Evolutionary conservation across 345 rosid genomes (phyloP), one percentile per base, ranked within the genome.

Genomic region (Turnera subulata): DNA sequence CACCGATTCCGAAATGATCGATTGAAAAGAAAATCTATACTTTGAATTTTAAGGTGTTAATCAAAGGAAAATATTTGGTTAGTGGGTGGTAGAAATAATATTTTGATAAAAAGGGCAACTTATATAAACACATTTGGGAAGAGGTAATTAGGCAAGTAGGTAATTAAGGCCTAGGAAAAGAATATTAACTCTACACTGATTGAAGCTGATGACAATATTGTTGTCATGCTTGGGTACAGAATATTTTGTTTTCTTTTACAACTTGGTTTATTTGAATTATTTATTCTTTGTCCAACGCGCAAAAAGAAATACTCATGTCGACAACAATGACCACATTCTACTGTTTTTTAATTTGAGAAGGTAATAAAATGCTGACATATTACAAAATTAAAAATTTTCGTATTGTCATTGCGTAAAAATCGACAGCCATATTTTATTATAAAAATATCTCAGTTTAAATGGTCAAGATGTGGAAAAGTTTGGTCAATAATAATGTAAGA

Each of bases 391-490:
- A 29, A 58, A 59, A 24, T 18, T 20, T 9, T 6, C 9, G 8
- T 14, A n/a, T 29, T 20, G 42, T 16, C 33, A 62, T 43, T 29
- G 44, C 50, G 21, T 44, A 32, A 17, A 16, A 62, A n/a, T 21
- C n/a, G 33, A 0, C 39, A 44, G 7, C 1, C 1, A 6, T 39
- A 13, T 14, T 48, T 37, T 14, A 13, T 18, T n/a, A 6, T 17
- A 0, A 46, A 45, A 56, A 76, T 55, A 63, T 76, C 71, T 68
- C 72, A 75, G 74, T 79, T 77, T 82, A 54, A 71, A 66, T 52
- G 52, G 73, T 70, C 72, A 66, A 73, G 61, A 49, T 61, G 57
- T 67, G 73, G 74, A 69, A 75, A 68, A 40, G 49, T 59, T 40
- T 46, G 51, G 75, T 78, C 79, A 67, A 72, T 35, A 32, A 44